Conservation (phyloP, 2,329 filamentous ascomycete genomes). For the Fusarium bactridioides region DNA sequence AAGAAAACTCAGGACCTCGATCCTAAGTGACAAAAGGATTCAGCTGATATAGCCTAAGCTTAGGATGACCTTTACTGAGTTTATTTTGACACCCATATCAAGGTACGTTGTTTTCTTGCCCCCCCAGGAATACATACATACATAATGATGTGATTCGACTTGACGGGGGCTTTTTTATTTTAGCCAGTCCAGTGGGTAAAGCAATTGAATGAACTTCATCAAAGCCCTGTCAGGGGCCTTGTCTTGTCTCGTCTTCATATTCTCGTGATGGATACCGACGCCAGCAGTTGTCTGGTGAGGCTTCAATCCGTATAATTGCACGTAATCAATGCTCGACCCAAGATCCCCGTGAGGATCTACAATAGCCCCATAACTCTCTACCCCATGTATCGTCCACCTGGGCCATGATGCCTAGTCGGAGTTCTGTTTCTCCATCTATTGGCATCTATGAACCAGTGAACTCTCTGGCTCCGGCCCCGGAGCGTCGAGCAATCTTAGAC, state of each 20-base stretch:
- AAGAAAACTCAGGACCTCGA: too few relatives aligned
- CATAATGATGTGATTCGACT: slow-evolving; percentile 17
- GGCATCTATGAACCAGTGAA: neutral
- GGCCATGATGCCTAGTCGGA: neutral
- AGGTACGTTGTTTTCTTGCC: too few relatives aligned
- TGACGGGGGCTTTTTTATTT: slow-evolving; percentile 21
- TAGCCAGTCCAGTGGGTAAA: slow-evolving; percentile 16
- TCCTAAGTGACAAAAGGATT: too few relatives aligned
- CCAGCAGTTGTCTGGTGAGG: neutral
- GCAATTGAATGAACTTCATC: neutral
- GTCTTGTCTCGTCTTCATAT: neutral
- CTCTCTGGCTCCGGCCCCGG: slow-evolving; percentile 1
- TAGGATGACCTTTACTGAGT: too few relatives aligned
- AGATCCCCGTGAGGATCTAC: slow-evolving; percentile 14
- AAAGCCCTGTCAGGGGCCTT: slow-evolving; percentile 6
- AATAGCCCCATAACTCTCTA: slow-evolving; percentile 13
- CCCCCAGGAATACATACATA: too few relatives aligned
- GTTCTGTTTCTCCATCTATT: slow-evolving; percentile 10
- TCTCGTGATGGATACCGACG: neutral
- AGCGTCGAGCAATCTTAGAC: slow-evolving; percentile 9
- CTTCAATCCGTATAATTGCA: slow-evolving; percentile 7
- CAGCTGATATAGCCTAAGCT: too few relatives aligned
- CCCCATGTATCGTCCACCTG: neutral
- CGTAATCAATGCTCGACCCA: slow-evolving; percentile 1
- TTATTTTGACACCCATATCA: too few relatives aligned